Evolutionary conservation across 306 rosid species (phyloP), one percentile per base, ranked within the genome.

Genomic region (Prunus salicina): DNA sequence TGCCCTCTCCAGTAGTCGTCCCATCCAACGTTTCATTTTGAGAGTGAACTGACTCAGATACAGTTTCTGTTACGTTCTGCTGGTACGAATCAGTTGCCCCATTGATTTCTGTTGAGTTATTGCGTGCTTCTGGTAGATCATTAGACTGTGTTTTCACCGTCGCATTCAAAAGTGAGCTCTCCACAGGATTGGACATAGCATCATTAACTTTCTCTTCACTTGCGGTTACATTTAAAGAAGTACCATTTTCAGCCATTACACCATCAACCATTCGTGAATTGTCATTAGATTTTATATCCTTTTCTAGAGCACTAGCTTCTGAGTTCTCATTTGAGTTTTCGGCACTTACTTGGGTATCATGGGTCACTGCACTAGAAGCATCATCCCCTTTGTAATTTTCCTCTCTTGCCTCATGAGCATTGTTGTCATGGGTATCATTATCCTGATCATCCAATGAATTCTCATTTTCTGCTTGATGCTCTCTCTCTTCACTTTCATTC

Each of bases 331-430:
- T 79, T 55, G 91, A 64, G 66, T 82, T 84, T 68, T 80, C 92
- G 55, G 72, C 57, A 86, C 78, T 79, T 74, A 50, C 69, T 27
- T 83, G 88, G 71, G 87, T 66, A 73, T 92, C 93, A 62, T 95
- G 99, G 76, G 97, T 58, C 69, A 95, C 99, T 78, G 96, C 99
- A 83, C 99, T 95, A 75, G 99, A 95, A 38, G 97, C 99, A 83
- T 95, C 99, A 70, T 95, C 99, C 0, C 86, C 97, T 82, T 86
- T 95, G 82, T 95, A 95, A 75, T 90, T 65, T 78, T 92, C 96
- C 92, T 95, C 99, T 25, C 99, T 84, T 47, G 99, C 97, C 82
- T 89, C 97, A 34, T 86, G 99, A 78, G 84, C 82, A 76, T 75
- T 79, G 43, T 22, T 69, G 46, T 77, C 69, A 14, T 76, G 60